phyloP scores from a whole-genome alignment of 176 grass and related monocot genomes.

The Carex littledalei region DNA sequence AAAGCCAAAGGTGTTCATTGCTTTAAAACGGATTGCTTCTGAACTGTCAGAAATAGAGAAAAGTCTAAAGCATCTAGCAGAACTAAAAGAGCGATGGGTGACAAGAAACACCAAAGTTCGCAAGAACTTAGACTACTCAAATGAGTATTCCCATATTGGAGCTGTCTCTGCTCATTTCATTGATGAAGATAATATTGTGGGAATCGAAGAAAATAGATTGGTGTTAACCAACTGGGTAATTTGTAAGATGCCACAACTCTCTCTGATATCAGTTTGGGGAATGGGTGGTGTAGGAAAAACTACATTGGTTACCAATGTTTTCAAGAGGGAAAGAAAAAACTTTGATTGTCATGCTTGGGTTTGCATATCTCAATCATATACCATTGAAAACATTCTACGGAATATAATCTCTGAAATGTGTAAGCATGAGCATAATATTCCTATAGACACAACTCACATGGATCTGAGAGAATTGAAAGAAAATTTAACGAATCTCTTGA shows the following conservation, averaged over 20 bases:
- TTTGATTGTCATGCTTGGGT: conserved; percentile 29
- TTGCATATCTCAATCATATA: conserved; percentile 28
- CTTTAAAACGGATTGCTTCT: conserved; percentile 28
- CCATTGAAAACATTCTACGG: conserved; percentile 12
- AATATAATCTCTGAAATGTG: conserved; percentile 26
- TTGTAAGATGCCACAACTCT: background rate
- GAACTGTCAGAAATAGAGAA: conserved; percentile 6
- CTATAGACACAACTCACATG: conserved; percentile 5
- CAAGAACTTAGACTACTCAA: background rate
- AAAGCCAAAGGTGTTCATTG: background rate
- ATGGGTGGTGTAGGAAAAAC: conserved; percentile 64
- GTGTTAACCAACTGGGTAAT: conserved; percentile 26
- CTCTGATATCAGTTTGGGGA: conserved; percentile 37
- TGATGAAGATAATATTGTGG: conserved; percentile 39
- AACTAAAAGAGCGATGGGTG: background rate
- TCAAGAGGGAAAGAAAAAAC: conserved; percentile 10
- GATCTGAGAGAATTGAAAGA: conserved; percentile 10
- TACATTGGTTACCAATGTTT: conserved; percentile 44
- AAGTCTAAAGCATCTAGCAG: conserved; percentile 12
- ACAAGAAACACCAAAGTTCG: background rate
- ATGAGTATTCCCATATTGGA: background rate
- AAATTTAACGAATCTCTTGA: background rate
- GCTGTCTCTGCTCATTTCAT: conserved; percentile 18
- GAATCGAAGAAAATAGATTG: conserved; percentile 24
- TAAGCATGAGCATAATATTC: background rate